A percentile compares a stretch with the other conserved stretches of the same genome.
phyloP scores from a whole-genome alignment of 768 basidiomycete genomes.

The Tylopilus felleus region DNA sequence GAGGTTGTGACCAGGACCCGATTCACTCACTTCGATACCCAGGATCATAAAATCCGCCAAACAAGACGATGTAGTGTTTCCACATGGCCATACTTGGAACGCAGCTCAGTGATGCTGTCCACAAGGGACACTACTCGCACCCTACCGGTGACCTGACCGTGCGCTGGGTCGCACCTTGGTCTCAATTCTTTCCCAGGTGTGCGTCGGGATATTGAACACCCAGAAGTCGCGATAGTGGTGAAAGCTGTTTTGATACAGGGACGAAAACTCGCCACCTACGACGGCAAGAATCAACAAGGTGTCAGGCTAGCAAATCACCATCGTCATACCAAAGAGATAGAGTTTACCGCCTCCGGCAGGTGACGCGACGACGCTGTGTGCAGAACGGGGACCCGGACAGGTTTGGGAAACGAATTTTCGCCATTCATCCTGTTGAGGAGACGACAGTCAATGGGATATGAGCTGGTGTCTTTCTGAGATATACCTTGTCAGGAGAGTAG shows the following conservation, averaged over 20 bases:
- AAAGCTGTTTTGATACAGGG: constrained; percentile 76
- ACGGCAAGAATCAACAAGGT: not conserved
- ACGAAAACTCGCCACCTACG: constrained; percentile 82
- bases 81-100: constrained; percentile 73
- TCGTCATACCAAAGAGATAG: constrained; percentile 65
- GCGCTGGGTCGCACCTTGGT: constrained; percentile 79
- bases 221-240: constrained; percentile 91
- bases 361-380: constrained; percentile 75
- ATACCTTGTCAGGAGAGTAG: constrained; percentile 78
- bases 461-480: not conserved
- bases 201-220: constrained; percentile 76
- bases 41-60: constrained; percentile 89
- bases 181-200: constrained; percentile 86
- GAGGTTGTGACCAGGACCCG: not conserved
- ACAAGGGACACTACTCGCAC: too few relatives aligned
- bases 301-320: not conserved
- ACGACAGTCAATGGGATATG: not conserved
- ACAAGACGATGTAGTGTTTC: constrained; percentile 84
- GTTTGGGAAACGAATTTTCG: constrained; percentile 78
- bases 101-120: not conserved
- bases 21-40: constrained; percentile 62
- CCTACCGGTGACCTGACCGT: constrained; percentile 76
- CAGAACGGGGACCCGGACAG: constrained; percentile 84
- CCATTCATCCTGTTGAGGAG: constrained; percentile 71
- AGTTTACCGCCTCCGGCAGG: constrained; percentile 83